Base-by-base conservation (phyloP, 257 asterid species). In the Jacaranda copaia region DNA sequence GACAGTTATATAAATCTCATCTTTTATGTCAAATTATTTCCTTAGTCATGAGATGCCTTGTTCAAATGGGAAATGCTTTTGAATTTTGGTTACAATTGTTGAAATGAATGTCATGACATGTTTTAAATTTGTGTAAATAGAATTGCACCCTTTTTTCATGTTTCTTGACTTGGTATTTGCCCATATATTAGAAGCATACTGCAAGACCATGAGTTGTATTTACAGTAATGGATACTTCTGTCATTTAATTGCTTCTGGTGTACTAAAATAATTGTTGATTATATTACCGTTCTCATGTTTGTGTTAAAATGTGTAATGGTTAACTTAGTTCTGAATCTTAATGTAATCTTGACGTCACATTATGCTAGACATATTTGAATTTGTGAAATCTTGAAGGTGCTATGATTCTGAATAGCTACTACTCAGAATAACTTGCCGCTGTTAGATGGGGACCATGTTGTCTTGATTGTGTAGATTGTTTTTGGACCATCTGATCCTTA, bases 1-100 rank as follows among this genome's bases (percentile, higher is more conserved):
- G 53, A 11, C 48, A 16, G 65, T 32, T 58, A 14, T 79, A 66
- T 57, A 52, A 68, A 40, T 75, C 19, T 75, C 62, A 74, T 59
- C 53, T 13, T 48, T 48, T 60, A 11, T 52, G 49, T 63, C 36
- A 4, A 61, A 48, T 55, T 43, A 40, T 7, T 25, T 74, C 39
- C 56, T 70, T 60, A 51, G 51, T 51, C 62, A 52, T 63, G 53
- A 70, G 19, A 49, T 61, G 4, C 57, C 58, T 39, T 78, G 67
- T 49, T 52, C 12, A 36, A 58, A 51, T 60, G 32, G 53, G 61
- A 71, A 16, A 40, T 53, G 46, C 6, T 53, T 72, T n/a, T 40
- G 32, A 13, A 13, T 51, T 12, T 6, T 48, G 36, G 4, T 45
- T 32, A 65, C 8, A 13, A 77, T n/a, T 68, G 36, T 53, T 42